Evolutionary conservation across 345 rosid genomes (phyloP).

Genomic region (Chamaenerion angustifolium): DNA sequence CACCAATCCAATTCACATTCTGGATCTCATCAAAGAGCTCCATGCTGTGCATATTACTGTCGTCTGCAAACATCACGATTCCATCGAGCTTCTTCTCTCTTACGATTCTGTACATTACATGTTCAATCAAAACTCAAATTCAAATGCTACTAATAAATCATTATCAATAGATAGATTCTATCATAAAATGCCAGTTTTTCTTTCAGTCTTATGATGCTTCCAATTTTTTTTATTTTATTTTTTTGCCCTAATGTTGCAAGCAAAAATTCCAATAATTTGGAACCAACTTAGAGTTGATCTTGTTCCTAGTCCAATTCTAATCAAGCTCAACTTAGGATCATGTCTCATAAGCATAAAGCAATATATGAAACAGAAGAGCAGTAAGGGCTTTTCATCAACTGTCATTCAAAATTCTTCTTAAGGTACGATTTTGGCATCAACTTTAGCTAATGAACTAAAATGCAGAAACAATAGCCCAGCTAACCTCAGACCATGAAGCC

Average conservation of each 20-base stretch:
- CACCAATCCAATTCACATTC: slow-evolving; percentile 82
- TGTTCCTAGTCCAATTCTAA: too few species aligned
- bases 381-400: too few species aligned
- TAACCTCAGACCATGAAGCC: slow-evolving; percentile 70
- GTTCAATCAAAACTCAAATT: slow-evolving; percentile 7
- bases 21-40: slow-evolving; percentile 92
- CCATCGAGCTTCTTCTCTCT: slow-evolving; percentile 90
- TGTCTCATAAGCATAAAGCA: too few species aligned
- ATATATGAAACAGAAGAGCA: too few species aligned
- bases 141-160: slow-evolving; percentile 6
- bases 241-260: too few species aligned
- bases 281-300: too few species aligned
- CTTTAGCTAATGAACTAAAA: slow-evolving; percentile 1
- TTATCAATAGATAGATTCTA: background rate
- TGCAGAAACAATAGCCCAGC: background rate
- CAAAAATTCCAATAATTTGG: too few species aligned
- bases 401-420: too few species aligned
- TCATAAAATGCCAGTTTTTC: background rate
- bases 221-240: background rate
- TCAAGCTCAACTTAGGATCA: too few species aligned
- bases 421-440: background rate
- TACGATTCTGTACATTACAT: slow-evolving; percentile 44
- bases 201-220: background rate
- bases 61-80: slow-evolving; percentile 84
- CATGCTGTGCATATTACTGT: slow-evolving; percentile 95